Base-by-base conservation (phyloP, 176 grass and related monocot species). In the Phoenix dactylifera region DNA sequence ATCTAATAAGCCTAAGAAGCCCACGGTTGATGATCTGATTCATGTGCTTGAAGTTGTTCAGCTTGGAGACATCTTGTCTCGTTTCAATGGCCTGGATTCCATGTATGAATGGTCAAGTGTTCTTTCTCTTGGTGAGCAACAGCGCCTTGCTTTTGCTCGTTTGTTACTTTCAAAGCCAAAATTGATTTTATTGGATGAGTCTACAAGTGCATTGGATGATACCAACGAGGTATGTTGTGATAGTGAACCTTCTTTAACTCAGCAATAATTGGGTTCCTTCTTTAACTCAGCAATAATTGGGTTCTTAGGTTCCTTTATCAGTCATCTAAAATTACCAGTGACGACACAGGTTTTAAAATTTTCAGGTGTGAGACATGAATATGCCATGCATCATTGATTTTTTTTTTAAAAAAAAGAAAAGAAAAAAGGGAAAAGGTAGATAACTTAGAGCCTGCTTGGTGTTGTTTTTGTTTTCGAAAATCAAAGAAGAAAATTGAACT, bases 41-140 rank as follows among this genome's bases (percentile, higher is more conserved):
- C 62, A 52, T 77, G 81, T 92, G 51, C 79, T 97, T 70, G 83
- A 97, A 62, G 58, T 17, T 63, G 93, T 92, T 55, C 86, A 60
- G 44, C 64, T 97, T 74, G 81, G 84, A 15, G 86, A 91, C 58
- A 85, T 97, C 69, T 76, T 97, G 63, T 85, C 87, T 63, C 93
- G 93, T 79, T 97, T 91, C 60, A 91, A 76, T 69, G 87, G 87
- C 28, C 72, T 97, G 55, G 93, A 97, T 65, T 82, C 87, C 24
- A 83, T 71, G 62, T 78, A 85, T 85, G 93, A 97, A 32, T 98
- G 93, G 93, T 89, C 93, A 19, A 98, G 87, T 72, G 93, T 98
- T 82, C 87, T 98, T 77, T 98, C 93, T 4, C 76, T 98, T 24
- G 93, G 93, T 48, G 93, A 98, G 67, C 93, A 92, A 32, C 93